Percentiles rank a stretch among this genome's conserved stretches.
Conservation (phyloP, 176 grass and related monocot species). For the Rhynchospora tenuis region DNA sequence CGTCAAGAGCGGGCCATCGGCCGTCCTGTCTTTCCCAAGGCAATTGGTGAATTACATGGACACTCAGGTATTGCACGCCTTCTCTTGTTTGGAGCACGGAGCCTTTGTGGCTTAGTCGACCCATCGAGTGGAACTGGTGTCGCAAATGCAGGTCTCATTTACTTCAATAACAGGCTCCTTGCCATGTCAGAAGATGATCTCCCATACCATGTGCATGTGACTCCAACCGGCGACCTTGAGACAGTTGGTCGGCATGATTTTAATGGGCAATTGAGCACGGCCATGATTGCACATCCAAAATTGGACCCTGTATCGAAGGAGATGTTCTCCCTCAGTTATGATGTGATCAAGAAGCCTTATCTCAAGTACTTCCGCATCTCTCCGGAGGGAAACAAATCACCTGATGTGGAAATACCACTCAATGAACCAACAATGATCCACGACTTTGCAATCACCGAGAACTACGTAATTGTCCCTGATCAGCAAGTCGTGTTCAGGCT, state of each 20-base stretch:
- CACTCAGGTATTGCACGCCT: constrained; percentile 69
- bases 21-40: constrained; percentile 64
- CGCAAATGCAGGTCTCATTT: constrained; percentile 82
- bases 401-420: constrained; percentile 66
- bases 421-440: constrained; percentile 93
- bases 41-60: constrained; percentile 92
- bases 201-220: constrained; percentile 67
- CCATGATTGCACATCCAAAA: constrained; percentile 92
- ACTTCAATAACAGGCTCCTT: constrained; percentile 88
- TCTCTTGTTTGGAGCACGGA: constrained; percentile 66
- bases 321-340: constrained; percentile 86
- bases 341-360: constrained; percentile 66
- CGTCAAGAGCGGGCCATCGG: constrained; percentile 42
- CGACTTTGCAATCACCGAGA: constrained; percentile 94
- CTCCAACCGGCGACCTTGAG: constrained; percentile 47
- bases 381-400: constrained; percentile 55
- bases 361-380: constrained; percentile 71
- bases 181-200: constrained; percentile 98
- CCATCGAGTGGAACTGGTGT: constrained; percentile 55
- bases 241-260: constrained; percentile 67
- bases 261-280: constrained; percentile 47
- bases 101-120: constrained; percentile 50
- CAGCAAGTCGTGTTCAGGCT: constrained; percentile 97
- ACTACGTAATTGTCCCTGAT: constrained; percentile 68
- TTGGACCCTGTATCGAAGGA: constrained; percentile 56